Conservation (phyloP, 805 yeast genomes). For the Schwanniomyces sp. region DNA sequence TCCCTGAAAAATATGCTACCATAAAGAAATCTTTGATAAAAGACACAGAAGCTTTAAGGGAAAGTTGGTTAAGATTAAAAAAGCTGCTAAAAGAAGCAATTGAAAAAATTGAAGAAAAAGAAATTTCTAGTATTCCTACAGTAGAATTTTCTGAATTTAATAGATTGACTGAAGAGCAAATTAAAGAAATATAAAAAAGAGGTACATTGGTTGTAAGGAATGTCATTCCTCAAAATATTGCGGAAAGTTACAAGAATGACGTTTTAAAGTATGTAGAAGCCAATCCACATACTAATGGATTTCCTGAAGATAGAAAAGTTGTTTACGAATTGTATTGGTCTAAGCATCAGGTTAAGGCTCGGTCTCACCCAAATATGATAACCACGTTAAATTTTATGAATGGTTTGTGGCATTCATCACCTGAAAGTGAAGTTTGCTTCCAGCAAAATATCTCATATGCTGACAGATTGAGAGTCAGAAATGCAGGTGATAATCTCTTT, state of each 20-base stretch:
- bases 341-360: constrained; percentile 34
- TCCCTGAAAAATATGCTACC: constrained; percentile 3
- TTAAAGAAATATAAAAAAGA: constrained; percentile 3
- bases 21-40: constrained; percentile 2
- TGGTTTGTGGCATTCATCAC: constrained; percentile 26
- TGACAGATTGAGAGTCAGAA: constrained; percentile 42
- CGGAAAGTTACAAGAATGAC: constrained; percentile 17
- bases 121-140: constrained; percentile 19
- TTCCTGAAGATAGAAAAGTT: constrained; percentile 20
- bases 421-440: constrained; percentile 25
- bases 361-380: constrained; percentile 36
- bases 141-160: constrained; percentile 17
- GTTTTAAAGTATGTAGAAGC: constrained; percentile 20
- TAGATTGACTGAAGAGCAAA: neutral
- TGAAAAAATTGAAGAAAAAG: constrained; percentile 16
- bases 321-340: constrained; percentile 41
- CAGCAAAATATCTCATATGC: constrained; percentile 37
- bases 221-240: constrained; percentile 24
- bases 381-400: constrained; percentile 22
- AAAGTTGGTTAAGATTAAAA: constrained; percentile 25
- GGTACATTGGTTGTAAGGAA: constrained; percentile 32
- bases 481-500: constrained; percentile 30
- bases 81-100: constrained; percentile 19
- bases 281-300: constrained; percentile 28
- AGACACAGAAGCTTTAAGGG: constrained; percentile 2